Conservation (phyloP, 78 protist genomes). For the Tieghemostelium lacteum region DNA sequence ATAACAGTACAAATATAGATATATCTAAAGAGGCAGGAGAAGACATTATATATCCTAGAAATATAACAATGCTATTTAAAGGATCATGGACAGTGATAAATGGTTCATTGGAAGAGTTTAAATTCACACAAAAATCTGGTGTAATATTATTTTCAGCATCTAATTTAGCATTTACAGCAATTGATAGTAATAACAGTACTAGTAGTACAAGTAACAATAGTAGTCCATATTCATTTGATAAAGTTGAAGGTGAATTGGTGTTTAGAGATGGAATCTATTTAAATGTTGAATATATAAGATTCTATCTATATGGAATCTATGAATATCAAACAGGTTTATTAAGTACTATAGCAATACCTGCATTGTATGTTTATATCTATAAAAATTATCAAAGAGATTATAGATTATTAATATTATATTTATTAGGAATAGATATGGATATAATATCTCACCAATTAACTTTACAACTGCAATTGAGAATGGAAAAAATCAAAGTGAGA, state of each 20-base stretch:
- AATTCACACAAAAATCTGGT: constrained; percentile 39
- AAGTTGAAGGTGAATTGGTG: constrained; percentile 42
- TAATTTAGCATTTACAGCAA: not conserved
- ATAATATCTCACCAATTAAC: constrained; percentile 22
- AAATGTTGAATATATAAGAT: not conserved
- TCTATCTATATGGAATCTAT: constrained; percentile 54
- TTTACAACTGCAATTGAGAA: no score
- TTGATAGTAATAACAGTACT: not conserved
- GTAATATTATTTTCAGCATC: not conserved
- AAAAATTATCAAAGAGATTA: no score
- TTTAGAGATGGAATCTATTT: constrained; percentile 57
- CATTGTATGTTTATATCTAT: constrained; percentile 6
- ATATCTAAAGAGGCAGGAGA: no score
- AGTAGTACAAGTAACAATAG: not conserved
- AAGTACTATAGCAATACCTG: constrained; percentile 41
- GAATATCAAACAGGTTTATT: constrained; percentile 35
- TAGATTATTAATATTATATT: no score
- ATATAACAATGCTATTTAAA: constrained; percentile 17
- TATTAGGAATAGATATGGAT: no score
- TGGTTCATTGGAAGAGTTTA: not conserved
- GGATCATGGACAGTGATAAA: constrained; percentile 16
- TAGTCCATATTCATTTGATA: not conserved
- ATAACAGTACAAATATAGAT: no score
- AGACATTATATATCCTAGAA: constrained; percentile 49
- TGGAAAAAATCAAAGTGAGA: not conserved